These are phyloP conservation scores for Corymbia citriodora DNA, from an alignment of 441 rosid genomes.

Conservation along the genomic window DNA sequence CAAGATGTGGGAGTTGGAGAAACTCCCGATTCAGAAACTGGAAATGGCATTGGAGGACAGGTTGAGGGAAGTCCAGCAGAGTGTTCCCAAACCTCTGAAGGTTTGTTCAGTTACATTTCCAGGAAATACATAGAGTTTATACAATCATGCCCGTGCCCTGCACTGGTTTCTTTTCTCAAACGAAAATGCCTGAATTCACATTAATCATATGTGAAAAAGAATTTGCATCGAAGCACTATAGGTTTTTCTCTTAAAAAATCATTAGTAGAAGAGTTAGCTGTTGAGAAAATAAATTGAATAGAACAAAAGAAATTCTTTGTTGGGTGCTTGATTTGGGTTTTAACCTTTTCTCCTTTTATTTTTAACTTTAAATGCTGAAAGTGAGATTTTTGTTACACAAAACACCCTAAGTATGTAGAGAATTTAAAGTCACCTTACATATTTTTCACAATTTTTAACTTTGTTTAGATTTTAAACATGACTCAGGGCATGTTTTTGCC, in stretches of 20 bases:
- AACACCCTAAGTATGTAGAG: not conserved
- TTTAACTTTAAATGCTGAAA: not conserved
- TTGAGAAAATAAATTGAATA: not conserved
- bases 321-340: not conserved
- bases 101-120: constrained; percentile 20
- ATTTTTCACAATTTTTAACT: no score
- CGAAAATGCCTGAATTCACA: not conserved
- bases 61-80: constrained; percentile 13
- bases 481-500: not conserved
- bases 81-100: constrained; percentile 23
- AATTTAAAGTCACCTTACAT: not conserved
- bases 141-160: not conserved
- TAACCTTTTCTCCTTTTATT: not conserved
- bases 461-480: no score
- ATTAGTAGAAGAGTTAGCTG: not conserved
- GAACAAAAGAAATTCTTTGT: not conserved
- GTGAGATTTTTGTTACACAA: not conserved
- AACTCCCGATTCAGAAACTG: constrained; percentile 8
- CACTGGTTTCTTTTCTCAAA: not conserved
- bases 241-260: not conserved
- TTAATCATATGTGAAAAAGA: not conserved
- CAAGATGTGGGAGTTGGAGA: constrained; percentile 23
- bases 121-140: not conserved
- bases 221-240: not conserved
- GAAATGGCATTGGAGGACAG: constrained; percentile 15